Evolutionary conservation across 2,329 filamentous ascomycete species (phyloP).

Genomic region (Aspergillus costaricaensis): DNA sequence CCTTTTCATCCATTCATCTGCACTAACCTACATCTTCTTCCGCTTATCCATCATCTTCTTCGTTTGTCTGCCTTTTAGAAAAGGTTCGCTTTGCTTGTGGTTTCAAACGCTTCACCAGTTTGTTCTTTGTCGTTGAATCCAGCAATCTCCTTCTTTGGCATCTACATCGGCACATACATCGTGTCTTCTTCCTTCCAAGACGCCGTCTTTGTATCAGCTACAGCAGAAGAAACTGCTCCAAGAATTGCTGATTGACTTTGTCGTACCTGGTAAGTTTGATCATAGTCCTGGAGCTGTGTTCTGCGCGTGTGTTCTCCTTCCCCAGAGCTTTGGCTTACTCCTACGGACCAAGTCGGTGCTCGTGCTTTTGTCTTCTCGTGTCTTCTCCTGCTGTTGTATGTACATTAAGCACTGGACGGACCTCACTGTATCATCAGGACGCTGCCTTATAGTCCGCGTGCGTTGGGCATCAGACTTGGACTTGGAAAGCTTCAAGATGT

Average conservation of each 20-base stretch:
- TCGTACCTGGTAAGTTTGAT: not conserved
- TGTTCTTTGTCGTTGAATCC: not conserved
- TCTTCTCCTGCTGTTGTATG: not conserved
- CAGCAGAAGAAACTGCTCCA: not conserved
- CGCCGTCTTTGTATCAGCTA: not conserved
- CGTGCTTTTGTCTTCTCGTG: not conserved
- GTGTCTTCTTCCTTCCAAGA: not conserved
- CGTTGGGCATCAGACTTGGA: conserved; percentile 2
- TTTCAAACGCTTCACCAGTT: not conserved
- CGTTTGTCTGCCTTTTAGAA: not conserved
- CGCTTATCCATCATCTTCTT: not conserved
- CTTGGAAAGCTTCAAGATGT: not conserved
- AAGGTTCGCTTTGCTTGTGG: not conserved
- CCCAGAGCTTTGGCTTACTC: not conserved
- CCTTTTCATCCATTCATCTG: not conserved
- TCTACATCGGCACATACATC: not conserved
- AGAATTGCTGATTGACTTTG: not conserved
- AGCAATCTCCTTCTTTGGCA: not conserved
- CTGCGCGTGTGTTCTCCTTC: not conserved
- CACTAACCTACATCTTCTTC: not conserved
- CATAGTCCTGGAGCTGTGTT: not conserved
- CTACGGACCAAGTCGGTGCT: not conserved
- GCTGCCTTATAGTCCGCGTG: not conserved
- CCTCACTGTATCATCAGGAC: not conserved
- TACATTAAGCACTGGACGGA: not conserved